Evolutionary conservation across 2,329 filamentous ascomycete species (phyloP).

Genomic region (Nothomitra cinnamomea): DNA sequence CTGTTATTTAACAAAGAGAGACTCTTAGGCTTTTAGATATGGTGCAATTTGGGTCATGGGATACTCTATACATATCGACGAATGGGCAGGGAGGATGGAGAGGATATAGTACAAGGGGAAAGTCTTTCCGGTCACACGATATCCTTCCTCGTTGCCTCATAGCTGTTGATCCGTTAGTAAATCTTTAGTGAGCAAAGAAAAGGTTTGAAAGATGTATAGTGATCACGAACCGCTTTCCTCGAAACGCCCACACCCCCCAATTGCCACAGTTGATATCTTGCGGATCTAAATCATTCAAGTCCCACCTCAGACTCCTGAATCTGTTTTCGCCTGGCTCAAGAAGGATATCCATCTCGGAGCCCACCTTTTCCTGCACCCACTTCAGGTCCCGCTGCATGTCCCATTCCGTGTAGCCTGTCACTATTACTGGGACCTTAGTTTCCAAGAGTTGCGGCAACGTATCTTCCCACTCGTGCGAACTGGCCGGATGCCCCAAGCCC

Average conservation of each 20-base stretch:
- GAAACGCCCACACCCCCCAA: constrained; percentile 93
- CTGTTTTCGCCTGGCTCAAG: constrained; percentile 85
- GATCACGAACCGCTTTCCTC: constrained; percentile 63
- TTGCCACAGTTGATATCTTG: constrained; percentile 91
- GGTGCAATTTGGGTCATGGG: too few relatives aligned
- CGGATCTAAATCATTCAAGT: constrained; percentile 87
- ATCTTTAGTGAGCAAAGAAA: background rate
- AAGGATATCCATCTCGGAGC: constrained; percentile 81
- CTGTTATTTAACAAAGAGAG: too few relatives aligned
- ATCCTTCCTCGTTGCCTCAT: constrained; percentile 45
- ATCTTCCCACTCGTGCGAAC: constrained; percentile 83
- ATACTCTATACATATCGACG: too few relatives aligned
- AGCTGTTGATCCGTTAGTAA: constrained; percentile 22
- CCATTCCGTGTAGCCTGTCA: constrained; percentile 87
- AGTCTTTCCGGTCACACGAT: constrained; percentile 6
- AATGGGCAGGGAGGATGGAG: too few relatives aligned
- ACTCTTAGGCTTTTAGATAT: too few relatives aligned
- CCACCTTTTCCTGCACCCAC: constrained; percentile 72
- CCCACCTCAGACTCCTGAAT: constrained; percentile 91
- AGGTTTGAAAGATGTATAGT: background rate
- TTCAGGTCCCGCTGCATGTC: constrained; percentile 88
- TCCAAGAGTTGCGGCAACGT: constrained; percentile 80
- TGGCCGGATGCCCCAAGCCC: constrained; percentile 84
- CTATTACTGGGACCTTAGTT: constrained; percentile 88
- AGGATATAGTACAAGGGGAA: too few relatives aligned